These are phyloP conservation scores for Emydomyces testavorans DNA, from an alignment of 2,329 filamentous ascomycete genomes.

Conservation along the genomic window DNA sequence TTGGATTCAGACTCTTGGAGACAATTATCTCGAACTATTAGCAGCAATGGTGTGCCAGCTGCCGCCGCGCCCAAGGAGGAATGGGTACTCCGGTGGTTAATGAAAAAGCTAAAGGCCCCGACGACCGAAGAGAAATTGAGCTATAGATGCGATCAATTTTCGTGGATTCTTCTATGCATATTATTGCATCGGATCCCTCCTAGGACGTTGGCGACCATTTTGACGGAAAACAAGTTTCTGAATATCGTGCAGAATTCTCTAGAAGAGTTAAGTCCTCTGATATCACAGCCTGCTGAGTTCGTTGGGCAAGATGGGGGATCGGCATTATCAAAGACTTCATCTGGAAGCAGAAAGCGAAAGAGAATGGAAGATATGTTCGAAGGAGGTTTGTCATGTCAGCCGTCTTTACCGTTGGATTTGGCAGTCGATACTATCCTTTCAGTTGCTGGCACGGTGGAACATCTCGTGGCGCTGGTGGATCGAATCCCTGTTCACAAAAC, in stretches of 20 bases:
- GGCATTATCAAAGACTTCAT: slow-evolving; percentile 15
- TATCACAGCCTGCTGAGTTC: background rate
- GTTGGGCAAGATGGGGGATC: slow-evolving; percentile 16
- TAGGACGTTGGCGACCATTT: slow-evolving; percentile 56
- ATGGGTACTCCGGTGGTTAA: slow-evolving; percentile 56
- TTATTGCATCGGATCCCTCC: slow-evolving; percentile 58
- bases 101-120: slow-evolving; percentile 46
- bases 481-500: slow-evolving; percentile 17
- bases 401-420: background rate
- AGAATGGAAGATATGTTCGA: slow-evolving; percentile 18
- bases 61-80: slow-evolving; percentile 43
- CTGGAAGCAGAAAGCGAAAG: slow-evolving; percentile 31
- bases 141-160: slow-evolving; percentile 34
- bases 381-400: background rate
- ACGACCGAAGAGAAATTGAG: slow-evolving; percentile 26
- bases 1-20: slow-evolving; percentile 18
- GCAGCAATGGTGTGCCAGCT: background rate
- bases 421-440: slow-evolving; percentile 8
- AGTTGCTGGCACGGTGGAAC: slow-evolving; percentile 6
- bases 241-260: slow-evolving; percentile 54
- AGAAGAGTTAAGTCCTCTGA: slow-evolving; percentile 36
- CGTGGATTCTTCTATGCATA: slow-evolving; percentile 49
- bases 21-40: background rate
- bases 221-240: slow-evolving; percentile 59
- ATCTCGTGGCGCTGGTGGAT: slow-evolving; percentile 9